Percentiles rank a stretch among this genome's conserved stretches.
phyloP scores from a whole-genome alignment of 768 basidiomycete species.

The Kwoniella mangroviensis region DNA sequence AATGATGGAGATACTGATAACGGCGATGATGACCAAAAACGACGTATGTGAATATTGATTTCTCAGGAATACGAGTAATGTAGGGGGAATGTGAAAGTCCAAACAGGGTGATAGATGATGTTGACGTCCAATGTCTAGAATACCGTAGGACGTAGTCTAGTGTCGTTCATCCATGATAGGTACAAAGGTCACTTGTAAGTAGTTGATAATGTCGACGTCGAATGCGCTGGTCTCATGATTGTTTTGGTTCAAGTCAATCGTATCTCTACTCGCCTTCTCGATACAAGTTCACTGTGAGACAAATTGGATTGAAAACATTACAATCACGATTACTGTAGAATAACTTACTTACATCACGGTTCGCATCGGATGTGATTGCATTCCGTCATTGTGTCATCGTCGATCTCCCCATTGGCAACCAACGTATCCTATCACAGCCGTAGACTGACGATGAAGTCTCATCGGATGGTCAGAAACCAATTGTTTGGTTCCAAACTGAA shows the following conservation, averaged over 20 bases:
- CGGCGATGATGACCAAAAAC: background rate
- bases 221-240: background rate
- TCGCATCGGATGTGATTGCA: background rate
- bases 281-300: background rate
- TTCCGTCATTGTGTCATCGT: background rate
- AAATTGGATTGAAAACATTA: conserved; percentile 1
- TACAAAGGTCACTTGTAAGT: background rate
- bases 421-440: background rate
- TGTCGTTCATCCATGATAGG: background rate
- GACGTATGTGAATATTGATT: conserved; percentile 3
- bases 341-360: too few relatives aligned
- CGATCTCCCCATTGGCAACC: background rate
- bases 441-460: background rate
- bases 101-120: conserved; percentile 3
- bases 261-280: background rate
- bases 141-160: background rate
- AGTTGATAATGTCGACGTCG: background rate
- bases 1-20: background rate
- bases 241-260: background rate
- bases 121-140: background rate
- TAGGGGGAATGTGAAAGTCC: background rate
- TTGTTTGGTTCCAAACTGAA: conserved; percentile 16
- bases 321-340: too few relatives aligned
- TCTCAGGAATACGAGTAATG: background rate
- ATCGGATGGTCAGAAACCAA: background rate